Base-by-base conservation (phyloP, 768 basidiomycete genomes). In the Chalciporus piperatus region DNA sequence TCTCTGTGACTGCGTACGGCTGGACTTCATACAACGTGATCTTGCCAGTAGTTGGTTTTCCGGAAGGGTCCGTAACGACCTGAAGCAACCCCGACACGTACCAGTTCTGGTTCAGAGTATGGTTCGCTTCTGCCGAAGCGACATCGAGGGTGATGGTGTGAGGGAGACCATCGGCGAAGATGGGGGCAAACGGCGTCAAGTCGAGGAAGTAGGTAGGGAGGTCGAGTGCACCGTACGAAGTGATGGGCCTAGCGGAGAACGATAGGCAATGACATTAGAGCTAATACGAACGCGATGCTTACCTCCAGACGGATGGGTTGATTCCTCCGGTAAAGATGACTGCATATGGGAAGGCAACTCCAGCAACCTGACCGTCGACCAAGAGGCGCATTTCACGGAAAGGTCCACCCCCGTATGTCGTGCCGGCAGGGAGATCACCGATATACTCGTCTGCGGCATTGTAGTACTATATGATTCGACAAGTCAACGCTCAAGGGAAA, bases 171-270 rank as follows among this genome's bases (percentile, higher is more conserved):
- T 88, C 87, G 0, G 82, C 76, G 32, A 92, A 74, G 17, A 83
- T 60, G 6, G 87, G 87, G 1, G 85, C 76, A 63, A 91, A 91
- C 1, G 89, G 87, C 8, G 89, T 89, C 47, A 89, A 66, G 65
- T 91, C 89, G 17, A 91, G 57, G 64, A 83, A 83, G 65, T 90
- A 91, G 2, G 84, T 87, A 2, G 89, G 89, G 12, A 88, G 74
- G 59, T 90, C 87, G 22, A 89, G 70, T 3, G 87, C 86, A 10
- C 87, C 85, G 52, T 89, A 90, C 1, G 88, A 80, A 1, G 85
- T 77, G 64, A 90, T 88, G 1, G 88, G 88, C 44, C 85, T 83
- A 43, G 14, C n/a, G 22, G 50, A 17, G 35, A 9, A 22, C 3
- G 19, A 50, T 49, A 27, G 45, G 25, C 22, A 19, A 20, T 22